Base-by-base conservation (phyloP, 139 green algal genomes). In the Coelastrella sp. region DNA sequence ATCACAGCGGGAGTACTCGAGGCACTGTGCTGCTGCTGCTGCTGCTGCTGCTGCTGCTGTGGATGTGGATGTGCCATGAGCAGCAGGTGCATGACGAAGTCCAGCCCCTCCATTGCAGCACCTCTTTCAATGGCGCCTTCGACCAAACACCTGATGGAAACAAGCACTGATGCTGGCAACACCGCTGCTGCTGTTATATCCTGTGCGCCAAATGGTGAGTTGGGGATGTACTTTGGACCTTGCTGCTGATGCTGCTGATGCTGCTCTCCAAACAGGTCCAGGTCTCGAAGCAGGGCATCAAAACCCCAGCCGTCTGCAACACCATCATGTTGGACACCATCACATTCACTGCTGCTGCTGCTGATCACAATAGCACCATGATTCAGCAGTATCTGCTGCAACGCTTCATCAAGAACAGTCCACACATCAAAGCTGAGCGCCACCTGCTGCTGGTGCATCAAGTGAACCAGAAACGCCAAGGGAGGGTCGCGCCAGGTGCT, bases 231-330 rank as follows among this genome's bases (percentile, higher is more conserved):
- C 30, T 48, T 30, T 43, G 72, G 72, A n/a, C 45, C 48, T 63
- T 30, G 25, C 17, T 40, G 3, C 43, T 19, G 35, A 34, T 23
- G 34, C 66, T 74, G 34, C 34, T 48, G 34, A 13, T 48, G 66
- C 23, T 48, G 35, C n/a, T 82, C 51, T 7, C 75, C 75, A 69
- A 82, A 71, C 75, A 82, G 7, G 27, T 71, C 75, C 51, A 71
- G 40, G 23, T 51, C 75, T 21, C 51, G 30, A 8, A 71, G 37
- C 75, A 82, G 35, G 13, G 25, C 53, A 41, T 53, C 75, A 82
- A 82, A 82, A 35, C 51, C 73, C 73, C 73, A 81, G n/a, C n/a
- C n/a, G n/a, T n/a, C n/a, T n/a, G n/a, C n/a, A n/a, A n/a, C n/a
- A n/a, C n/a, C n/a, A n/a, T n/a, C n/a, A n/a, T n/a, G n/a, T n/a